Percentiles rank a stretch among this genome's conserved stretches.
These are phyloP conservation scores for Verticillium longisporum DNA, from an alignment of 2,329 filamentous ascomycete species.

Conservation along the genomic window DNA sequence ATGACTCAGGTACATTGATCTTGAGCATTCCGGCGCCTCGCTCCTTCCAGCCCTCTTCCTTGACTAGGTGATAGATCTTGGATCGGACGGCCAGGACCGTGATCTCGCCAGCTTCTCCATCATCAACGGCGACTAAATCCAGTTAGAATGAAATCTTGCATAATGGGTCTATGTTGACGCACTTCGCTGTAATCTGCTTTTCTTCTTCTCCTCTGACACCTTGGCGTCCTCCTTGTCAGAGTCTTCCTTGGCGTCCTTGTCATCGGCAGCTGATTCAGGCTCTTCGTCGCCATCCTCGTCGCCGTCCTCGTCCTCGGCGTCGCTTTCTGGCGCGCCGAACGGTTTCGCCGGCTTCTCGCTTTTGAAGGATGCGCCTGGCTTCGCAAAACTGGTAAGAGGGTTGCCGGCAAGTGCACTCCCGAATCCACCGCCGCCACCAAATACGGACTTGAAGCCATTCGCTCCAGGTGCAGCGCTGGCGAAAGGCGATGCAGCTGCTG, in stretches of 20 bases:
- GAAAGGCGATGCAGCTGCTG: slow-evolving; percentile 39
- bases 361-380: slow-evolving; percentile 45
- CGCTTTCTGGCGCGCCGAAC: slow-evolving; percentile 70
- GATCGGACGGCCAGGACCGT: slow-evolving; percentile 71
- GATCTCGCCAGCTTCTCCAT: slow-evolving; percentile 78
- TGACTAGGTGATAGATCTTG: slow-evolving; percentile 77
- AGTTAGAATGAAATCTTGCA: slow-evolving; percentile 17
- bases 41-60: slow-evolving; percentile 76
- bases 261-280: slow-evolving; percentile 30
- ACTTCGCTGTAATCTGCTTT: slow-evolving; percentile 67
- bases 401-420: slow-evolving; percentile 29
- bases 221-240: slow-evolving; percentile 49
- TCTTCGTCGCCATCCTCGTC: slow-evolving; percentile 29
- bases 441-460: slow-evolving; percentile 41
- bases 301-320: slow-evolving; percentile 46
- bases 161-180: neutral
- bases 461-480: slow-evolving; percentile 28
- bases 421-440: slow-evolving; percentile 22
- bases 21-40: slow-evolving; percentile 78
- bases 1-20: slow-evolving; percentile 64
- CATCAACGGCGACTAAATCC: slow-evolving; percentile 60
- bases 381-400: slow-evolving; percentile 62
- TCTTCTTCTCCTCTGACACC: slow-evolving; percentile 55
- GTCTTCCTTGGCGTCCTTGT: slow-evolving; percentile 43
- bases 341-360: slow-evolving; percentile 60